Base-by-base conservation (phyloP, 2,329 filamentous ascomycete species). In the Raffaelea arxii region DNA sequence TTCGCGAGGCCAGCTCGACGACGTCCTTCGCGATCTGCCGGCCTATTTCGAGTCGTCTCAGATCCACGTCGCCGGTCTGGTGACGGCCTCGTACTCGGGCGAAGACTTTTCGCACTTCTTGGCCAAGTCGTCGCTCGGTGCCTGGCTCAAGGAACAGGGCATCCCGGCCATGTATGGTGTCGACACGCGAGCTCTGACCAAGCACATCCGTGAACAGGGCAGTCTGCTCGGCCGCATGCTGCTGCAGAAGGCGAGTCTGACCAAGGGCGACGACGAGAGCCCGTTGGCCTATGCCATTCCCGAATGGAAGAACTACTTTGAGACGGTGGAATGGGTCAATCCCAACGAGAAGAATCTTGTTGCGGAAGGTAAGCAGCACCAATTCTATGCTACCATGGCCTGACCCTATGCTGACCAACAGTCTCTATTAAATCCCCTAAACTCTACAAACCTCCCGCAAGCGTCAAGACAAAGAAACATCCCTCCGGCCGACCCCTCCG, bases 71-170 rank as follows among this genome's bases (percentile, higher is more conserved):
- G 86, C 91, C 41, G 92, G 89, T 63, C 77, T 98, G 49, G 82
- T 98, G 41, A 83, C 88, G 43, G 87, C 91, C 48, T 88, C 88
- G 9, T 97, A 98, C 68, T 82, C 87, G 25, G 92, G 90, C 58
- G 91, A 97, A 69, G 84, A 94, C 60, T 98, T 84, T 70, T 97
- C 91, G 16, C 92, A 98, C 69, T 88, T 88, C 71, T 77, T 98
- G 49, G 92, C 92, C 40, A 75, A 79, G 54, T 96, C 90, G 40
- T 97, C 91, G 4, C 74, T 98, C 44, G 91, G 91, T 50, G 76
- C 84, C 63, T 98, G 92, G 92, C 77, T 98, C 59, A 95, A 96
- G 72, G 89, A 97, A 68, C 86, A 97, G 67, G 86, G 82, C 50
- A 77, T 98, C 46, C 92, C 92, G 36, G 92, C 90, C 58, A 89